phyloP scores from a whole-genome alignment of 129 eudicot genomes.

The Centaurea solstitialis region DNA sequence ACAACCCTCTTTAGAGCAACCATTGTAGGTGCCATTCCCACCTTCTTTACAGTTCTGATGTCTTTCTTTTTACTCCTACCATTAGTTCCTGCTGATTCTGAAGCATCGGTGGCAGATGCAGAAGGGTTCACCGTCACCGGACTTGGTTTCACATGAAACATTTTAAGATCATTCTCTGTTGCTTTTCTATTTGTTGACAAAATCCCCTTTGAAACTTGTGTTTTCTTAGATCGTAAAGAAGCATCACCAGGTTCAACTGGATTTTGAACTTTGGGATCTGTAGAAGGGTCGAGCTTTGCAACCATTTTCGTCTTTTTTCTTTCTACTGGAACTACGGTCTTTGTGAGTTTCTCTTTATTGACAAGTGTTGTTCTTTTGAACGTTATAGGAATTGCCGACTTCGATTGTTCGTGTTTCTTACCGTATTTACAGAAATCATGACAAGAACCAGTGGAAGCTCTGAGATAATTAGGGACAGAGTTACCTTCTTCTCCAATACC shows the following conservation, averaged over 20 bases:
- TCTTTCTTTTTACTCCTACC: conserved; percentile 32
- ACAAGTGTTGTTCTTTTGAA: conserved; percentile 20
- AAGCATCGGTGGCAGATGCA: conserved; percentile 24
- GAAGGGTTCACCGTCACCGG: conserved; percentile 27
- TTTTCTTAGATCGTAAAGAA: conserved; percentile 29
- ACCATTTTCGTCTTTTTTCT: conserved; percentile 21
- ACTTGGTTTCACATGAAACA: conserved; percentile 32
- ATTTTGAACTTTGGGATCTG: conserved; percentile 15
- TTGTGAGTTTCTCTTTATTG: conserved; percentile 29
- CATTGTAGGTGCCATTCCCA: conserved; percentile 23
- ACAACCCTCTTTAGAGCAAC: conserved; percentile 31
- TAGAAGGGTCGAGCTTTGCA: conserved; percentile 22
- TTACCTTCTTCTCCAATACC: conserved; percentile 27
- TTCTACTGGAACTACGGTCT: conserved; percentile 18
- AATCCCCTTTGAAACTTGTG: conserved; percentile 21
- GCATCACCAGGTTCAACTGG: conserved; percentile 38
- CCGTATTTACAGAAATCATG: conserved; percentile 87
- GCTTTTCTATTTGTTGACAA: conserved; percentile 12
- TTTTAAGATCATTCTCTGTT: conserved; percentile 31
- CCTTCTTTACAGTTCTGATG: conserved; percentile 18
- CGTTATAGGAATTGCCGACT: conserved; percentile 23
- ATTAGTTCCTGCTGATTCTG: conserved; percentile 29
- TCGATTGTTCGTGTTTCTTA: conserved; percentile 29
- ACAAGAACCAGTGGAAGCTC: conserved; percentile 94
- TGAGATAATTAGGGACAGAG: conserved; percentile 61